phyloP scores from a whole-genome alignment of 148 eudicot genomes.

The Rhododendron molle region DNA sequence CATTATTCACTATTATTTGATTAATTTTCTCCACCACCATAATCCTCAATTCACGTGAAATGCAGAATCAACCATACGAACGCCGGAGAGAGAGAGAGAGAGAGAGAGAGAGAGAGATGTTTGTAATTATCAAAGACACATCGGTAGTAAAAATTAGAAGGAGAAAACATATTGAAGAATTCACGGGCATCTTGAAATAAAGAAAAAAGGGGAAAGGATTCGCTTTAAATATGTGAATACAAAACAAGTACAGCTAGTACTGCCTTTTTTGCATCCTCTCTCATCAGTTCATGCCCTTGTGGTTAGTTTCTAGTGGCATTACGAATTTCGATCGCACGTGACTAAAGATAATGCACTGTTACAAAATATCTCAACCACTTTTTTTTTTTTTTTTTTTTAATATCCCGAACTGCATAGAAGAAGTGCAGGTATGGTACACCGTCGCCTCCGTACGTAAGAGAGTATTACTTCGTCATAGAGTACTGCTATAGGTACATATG shows the following conservation, averaged over 20 bases:
- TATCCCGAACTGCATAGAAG: no score
- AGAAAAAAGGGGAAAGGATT: background rate
- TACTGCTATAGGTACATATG: no score
- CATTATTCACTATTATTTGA: background rate
- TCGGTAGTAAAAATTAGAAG: background rate
- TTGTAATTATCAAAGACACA: background rate
- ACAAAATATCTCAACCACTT: background rate
- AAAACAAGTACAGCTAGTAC: background rate
- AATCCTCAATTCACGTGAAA: background rate
- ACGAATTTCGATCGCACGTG: background rate
- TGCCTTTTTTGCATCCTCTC: background rate
- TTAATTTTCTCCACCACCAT: background rate
- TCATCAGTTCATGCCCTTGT: background rate
- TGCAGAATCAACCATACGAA: background rate
- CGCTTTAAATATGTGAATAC: background rate
- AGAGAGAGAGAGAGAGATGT: slow-evolving; percentile 2
- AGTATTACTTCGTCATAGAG: no score
- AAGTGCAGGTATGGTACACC: no score
- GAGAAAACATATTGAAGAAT: background rate
- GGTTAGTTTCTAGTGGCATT: background rate
- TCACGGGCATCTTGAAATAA: slow-evolving; percentile 16
- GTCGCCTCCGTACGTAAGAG: no score
- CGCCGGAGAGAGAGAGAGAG: background rate
- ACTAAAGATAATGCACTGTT: background rate
- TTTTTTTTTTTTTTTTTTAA: no score